These are phyloP conservation scores for Limonomyces culmigenus DNA, from an alignment of 1,284 basidiomycete species.

Conservation along the genomic window DNA sequence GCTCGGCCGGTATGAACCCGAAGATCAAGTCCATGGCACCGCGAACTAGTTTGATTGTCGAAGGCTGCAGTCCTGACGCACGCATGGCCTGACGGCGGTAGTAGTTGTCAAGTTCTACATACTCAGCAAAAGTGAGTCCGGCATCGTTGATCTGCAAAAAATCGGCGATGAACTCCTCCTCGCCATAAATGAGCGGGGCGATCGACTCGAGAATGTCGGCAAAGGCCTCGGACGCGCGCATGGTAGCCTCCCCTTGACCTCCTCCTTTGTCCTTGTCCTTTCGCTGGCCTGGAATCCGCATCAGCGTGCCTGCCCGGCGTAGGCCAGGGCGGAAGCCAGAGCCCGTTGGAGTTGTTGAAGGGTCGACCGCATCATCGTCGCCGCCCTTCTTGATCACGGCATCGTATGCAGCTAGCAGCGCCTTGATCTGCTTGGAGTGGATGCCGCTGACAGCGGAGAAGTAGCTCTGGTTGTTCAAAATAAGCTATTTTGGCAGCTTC, in stretches of 20 bases:
- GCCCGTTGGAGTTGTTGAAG: constrained; percentile 19
- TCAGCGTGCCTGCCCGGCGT: constrained; percentile 60
- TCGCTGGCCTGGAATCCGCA: constrained; percentile 51
- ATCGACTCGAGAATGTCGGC: constrained; percentile 63
- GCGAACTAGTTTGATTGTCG: constrained; percentile 68
- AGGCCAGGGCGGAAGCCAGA: constrained; percentile 26
- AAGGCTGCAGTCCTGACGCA: constrained; percentile 44
- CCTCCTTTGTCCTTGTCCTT: constrained; percentile 44
- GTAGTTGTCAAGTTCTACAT: constrained; percentile 88
- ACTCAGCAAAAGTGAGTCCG: constrained; percentile 87
- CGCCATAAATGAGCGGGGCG: constrained; percentile 59
- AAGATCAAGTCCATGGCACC: constrained; percentile 92
- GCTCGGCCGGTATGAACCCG: constrained; percentile 73
- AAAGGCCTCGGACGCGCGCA: constrained; percentile 50
- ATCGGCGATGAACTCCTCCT: constrained; percentile 81
- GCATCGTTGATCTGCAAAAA: constrained; percentile 87
- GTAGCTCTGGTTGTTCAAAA: constrained; percentile 44
- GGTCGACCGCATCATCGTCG: constrained; percentile 57
- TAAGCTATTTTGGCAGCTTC: neutral
- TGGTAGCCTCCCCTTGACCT: constrained; percentile 29
- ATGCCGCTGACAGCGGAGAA: constrained; percentile 73
- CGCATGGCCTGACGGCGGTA: constrained; percentile 81
- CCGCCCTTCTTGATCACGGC: constrained; percentile 43
- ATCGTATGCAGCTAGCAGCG: constrained; percentile 46
- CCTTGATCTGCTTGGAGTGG: constrained; percentile 66